A percentile compares a stretch with the other conserved stretches of the same genome.
phyloP scores from a whole-genome alignment of 176 grass and related monocot species.

The Hsuehochloa calcarea region DNA sequence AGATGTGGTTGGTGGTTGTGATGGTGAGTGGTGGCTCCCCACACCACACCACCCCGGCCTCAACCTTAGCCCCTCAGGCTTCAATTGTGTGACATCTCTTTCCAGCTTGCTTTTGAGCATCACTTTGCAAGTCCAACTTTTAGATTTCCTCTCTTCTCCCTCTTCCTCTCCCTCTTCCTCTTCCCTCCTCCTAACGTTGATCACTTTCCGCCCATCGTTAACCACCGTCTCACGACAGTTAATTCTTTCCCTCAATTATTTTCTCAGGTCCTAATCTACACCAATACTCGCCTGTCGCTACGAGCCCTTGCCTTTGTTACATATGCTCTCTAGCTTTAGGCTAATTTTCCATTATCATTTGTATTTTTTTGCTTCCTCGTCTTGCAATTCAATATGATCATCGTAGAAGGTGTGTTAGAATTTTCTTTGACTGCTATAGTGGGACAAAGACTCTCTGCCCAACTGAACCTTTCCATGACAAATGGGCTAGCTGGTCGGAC shows the following conservation, averaged over 20 bases:
- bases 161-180: not conserved
- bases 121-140: slow-evolving; percentile 33
- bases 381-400: slow-evolving; percentile 13
- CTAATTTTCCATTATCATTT: not conserved
- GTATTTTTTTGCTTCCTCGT: slow-evolving; percentile 20
- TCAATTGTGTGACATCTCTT: slow-evolving; percentile 40
- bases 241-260: slow-evolving; percentile 39
- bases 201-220: slow-evolving; percentile 46
- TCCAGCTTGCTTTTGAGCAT: slow-evolving; percentile 39
- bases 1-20: slow-evolving; percentile 35
- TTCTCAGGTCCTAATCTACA: slow-evolving; percentile 4
- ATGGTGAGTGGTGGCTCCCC: slow-evolving; percentile 47
- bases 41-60: slow-evolving; percentile 32
- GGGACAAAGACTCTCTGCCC: not conserved
- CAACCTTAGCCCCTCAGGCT: slow-evolving; percentile 34
- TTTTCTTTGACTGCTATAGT: slow-evolving; percentile 6
- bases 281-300: slow-evolving; percentile 35
- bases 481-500: not conserved
- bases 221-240: slow-evolving; percentile 37
- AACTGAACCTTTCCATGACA: not conserved
- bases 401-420: not conserved
- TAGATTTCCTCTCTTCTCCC: not conserved
- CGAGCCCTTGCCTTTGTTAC: slow-evolving; percentile 23
- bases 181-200: not conserved
- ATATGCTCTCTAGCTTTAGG: slow-evolving; percentile 14